Percentiles rank a stretch among this genome's conserved stretches.
Evolutionary conservation across 2,329 filamentous ascomycete genomes (phyloP).

Genomic region (Macrophomina pseudophaseolina): DNA sequence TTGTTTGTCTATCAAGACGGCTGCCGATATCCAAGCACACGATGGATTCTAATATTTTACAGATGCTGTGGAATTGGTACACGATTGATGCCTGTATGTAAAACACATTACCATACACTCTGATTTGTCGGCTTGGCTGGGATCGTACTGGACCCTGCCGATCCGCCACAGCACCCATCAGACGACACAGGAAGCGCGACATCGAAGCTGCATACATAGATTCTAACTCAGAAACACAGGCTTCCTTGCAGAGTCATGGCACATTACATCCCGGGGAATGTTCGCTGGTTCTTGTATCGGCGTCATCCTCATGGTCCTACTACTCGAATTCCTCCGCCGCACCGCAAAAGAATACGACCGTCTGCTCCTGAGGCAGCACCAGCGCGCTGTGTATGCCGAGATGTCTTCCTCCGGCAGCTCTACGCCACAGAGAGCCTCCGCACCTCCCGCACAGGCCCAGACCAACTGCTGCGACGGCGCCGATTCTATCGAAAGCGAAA

Average conservation of each 20-base stretch:
- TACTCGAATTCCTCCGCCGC: conserved; percentile 75
- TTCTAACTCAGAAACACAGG: conserved; percentile 40
- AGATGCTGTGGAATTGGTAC: conserved; percentile 86
- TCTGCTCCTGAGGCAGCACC: conserved; percentile 63
- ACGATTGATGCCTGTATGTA: conserved; percentile 65
- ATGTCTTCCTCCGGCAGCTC: conserved; percentile 23
- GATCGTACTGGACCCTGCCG: not conserved
- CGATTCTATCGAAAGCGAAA: conserved; percentile 17
- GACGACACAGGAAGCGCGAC: not conserved
- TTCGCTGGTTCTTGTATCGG: conserved; percentile 84
- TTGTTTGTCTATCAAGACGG: not conserved
- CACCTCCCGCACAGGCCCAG: not conserved
- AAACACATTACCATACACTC: not conserved
- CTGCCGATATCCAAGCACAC: no score
- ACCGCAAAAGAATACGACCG: conserved; percentile 74
- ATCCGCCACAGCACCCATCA: not conserved
- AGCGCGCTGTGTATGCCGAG: conserved; percentile 31
- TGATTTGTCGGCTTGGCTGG: not conserved
- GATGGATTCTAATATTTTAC: not conserved
- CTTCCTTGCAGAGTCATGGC: conserved; percentile 74
- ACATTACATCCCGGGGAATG: conserved; percentile 69
- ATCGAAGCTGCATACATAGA: not conserved
- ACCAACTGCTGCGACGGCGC: conserved; percentile 2
- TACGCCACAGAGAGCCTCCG: not conserved
- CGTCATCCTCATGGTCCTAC: conserved; percentile 73